phyloP scores from a whole-genome alignment of 1,284 basidiomycete genomes.

The Trichosporon sp. region DNA sequence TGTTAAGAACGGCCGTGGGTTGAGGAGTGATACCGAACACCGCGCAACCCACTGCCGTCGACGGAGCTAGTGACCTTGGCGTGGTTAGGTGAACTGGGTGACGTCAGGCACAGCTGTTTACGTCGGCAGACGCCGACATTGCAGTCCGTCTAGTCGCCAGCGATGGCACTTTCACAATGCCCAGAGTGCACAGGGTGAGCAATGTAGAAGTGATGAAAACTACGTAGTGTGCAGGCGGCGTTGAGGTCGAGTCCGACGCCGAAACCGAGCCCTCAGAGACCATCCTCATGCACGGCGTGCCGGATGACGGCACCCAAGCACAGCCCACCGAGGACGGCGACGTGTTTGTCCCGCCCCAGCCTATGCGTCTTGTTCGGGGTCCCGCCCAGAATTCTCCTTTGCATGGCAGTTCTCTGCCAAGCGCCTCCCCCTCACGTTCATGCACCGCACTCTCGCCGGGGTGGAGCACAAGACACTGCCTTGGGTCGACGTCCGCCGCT shows the following conservation, averaged over 20 bases:
- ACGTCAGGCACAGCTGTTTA: slow-evolving; percentile 4
- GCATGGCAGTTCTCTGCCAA: background rate
- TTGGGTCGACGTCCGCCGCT: background rate
- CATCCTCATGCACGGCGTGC: no score
- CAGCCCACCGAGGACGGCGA: no score
- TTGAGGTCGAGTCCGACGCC: no score
- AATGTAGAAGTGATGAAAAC: background rate
- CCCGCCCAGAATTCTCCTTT: background rate
- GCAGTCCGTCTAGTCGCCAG: no score
- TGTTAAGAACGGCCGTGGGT: no score
- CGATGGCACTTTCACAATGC: no score
- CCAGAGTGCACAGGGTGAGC: background rate
- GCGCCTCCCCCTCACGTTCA: background rate
- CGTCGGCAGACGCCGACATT: background rate
- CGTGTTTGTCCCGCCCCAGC: no score
- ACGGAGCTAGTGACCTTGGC: background rate
- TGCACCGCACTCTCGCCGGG: background rate
- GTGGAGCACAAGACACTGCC: background rate
- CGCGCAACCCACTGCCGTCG: background rate
- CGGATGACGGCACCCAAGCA: no score
- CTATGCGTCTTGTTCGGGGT: no score
- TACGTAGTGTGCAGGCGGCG: no score
- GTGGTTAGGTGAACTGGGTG: background rate
- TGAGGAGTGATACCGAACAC: background rate
- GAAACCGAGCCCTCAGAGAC: background rate